Conservation (phyloP, 163 green algal genomes). For the Chlorella variabilis region DNA sequence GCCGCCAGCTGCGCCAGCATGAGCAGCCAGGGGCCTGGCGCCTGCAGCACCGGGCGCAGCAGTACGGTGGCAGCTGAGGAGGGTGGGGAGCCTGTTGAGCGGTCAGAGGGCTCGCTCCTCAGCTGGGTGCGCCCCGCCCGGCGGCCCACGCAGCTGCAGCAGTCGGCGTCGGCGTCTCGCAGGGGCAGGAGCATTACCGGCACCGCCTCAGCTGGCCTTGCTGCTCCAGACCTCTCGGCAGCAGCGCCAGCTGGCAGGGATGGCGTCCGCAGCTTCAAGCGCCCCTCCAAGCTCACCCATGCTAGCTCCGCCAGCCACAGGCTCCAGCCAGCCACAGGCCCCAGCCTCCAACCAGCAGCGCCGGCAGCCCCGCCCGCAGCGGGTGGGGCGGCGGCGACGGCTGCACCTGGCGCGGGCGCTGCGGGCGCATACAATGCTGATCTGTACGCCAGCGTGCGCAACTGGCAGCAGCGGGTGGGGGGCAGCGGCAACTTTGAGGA, state of each 20-base stretch:
- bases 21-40: background rate
- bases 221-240: background rate
- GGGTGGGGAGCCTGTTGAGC: constrained; percentile 6
- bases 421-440: background rate
- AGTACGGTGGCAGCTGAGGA: background rate
- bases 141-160: constrained; percentile 4
- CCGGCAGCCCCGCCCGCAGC: background rate
- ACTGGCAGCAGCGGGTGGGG: constrained; percentile 27
- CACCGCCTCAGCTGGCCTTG: no score
- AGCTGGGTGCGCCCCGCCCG: constrained; percentile 2
- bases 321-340: background rate
- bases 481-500: background rate
- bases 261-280: constrained; percentile 4
- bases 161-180: constrained; percentile 7
- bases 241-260: background rate
- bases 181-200: background rate
- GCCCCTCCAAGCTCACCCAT: background rate
- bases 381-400: no score
- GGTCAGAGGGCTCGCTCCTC: constrained; percentile 29
- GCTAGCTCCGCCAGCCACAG: no score
- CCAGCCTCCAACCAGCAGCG: background rate
- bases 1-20: constrained; percentile 4
- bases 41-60: background rate
- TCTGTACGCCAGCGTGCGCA: constrained; percentile 23
- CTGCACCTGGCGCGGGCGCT: background rate